Base-by-base conservation (phyloP, 495 filamentous ascomycete genomes). In the Penicillium coffeae region DNA sequence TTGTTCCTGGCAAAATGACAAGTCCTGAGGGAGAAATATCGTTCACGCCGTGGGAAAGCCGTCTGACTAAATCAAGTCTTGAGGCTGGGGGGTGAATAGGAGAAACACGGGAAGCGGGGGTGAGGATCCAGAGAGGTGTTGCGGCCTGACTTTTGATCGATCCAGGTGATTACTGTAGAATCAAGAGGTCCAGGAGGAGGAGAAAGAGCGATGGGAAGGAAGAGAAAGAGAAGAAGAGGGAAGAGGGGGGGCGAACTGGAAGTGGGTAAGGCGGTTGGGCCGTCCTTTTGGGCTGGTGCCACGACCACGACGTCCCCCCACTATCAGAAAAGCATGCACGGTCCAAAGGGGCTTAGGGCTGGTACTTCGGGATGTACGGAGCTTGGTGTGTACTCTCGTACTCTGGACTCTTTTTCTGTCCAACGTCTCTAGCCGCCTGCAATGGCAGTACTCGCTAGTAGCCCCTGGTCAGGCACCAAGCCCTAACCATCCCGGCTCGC, bases 261-360 rank as follows among this genome's bases (percentile, higher is more conserved):
- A 61, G 56, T 68, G 62, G 57, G 34, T 52, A 58, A 60, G 64
- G 64, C 55, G 62, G 66, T 73, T 71, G 69, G 69, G 69, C 69
- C 60, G 65, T 66, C 44, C 42, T 47, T 42, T 69, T 69, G 63
- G 57, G 66, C 66, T 72, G 69, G 68, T 72, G 69, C 69, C 70
- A 72, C 69, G 69, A 72, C 64, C 65, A 58, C 42, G 27, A 47
- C 44, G 37, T 38, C 44, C 61, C 65, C 64, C 52, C 56, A 50
- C 47, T 37, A 34, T 37, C 44, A 34, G 20, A 50, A 48, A 59
- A 65, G 66, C 60, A 68, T 69, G 64, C 64, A 66, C 44, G 58
- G 48, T 59, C 69, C 37, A 67, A 69, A 64, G 55, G 44, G 66
- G 66, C 58, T 66, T 69, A 64, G 65, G 46, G 43, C 34, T 14